phyloP scores from a whole-genome alignment of 164 flowering plant genomes.

The Sedum album region DNA sequence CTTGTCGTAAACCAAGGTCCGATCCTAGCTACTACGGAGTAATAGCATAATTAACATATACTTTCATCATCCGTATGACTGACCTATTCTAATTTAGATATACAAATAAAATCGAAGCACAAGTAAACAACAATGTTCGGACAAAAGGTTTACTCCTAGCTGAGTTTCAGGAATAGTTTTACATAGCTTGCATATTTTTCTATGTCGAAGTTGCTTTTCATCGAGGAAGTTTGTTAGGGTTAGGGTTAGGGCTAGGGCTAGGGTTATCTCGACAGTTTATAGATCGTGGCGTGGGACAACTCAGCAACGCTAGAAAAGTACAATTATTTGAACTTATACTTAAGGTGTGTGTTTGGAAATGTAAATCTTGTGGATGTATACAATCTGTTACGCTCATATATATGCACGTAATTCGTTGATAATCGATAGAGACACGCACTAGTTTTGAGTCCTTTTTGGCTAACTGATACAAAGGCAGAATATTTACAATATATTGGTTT shows the following conservation, averaged over 20 bases:
- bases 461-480: too few relatives aligned
- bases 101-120: not conserved
- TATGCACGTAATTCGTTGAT: too few relatives aligned
- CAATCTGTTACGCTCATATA: too few relatives aligned
- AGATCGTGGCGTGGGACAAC: not conserved
- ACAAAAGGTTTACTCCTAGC: not conserved
- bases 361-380: not conserved
- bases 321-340: not conserved
- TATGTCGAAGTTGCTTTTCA: not conserved
- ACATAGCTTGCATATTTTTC: slow-evolving; percentile 1
- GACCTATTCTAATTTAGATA: not conserved
- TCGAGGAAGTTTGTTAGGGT: not conserved
- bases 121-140: not conserved
- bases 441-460: too few relatives aligned
- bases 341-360: not conserved
- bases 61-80: not conserved
- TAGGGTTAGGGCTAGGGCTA: not conserved
- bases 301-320: not conserved
- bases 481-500: too few relatives aligned
- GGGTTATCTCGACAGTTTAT: not conserved
- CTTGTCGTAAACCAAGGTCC: not conserved
- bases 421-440: too few relatives aligned
- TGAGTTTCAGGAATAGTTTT: not conserved
- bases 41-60: not conserved
- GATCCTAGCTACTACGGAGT: not conserved